Base-by-base conservation (phyloP, 2,329 filamentous ascomycete species). In the Aspergillus sp. region DNA sequence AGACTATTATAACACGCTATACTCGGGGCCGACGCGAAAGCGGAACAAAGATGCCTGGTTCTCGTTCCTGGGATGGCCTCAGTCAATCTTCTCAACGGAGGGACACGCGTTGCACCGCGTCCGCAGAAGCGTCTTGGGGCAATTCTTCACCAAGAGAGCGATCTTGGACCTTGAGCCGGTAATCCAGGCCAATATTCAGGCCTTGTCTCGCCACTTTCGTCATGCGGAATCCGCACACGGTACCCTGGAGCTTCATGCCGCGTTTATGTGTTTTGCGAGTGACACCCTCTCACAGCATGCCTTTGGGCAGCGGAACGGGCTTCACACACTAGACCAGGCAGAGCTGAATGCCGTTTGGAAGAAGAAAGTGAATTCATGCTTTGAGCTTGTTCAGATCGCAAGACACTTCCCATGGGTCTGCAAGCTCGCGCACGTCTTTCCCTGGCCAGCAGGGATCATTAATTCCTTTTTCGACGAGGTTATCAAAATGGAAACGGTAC, bases 41-140 rank as follows among this genome's bases (percentile, higher is more conserved):
- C 57, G 63, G 4, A 54, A 65, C 24, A 64, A 65, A 42, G 57
- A 65, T 10, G 49, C 54, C 24, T 60, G 55, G 54, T 62, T 64
- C 26, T 51, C 36, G 16, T 55, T 31, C 7, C 57, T 59, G 6
- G 49, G 26, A 12, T 52, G 46, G 11, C 54, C 54, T 1, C 16
- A 54, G 18, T 59, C 63, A 2, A 57, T 62, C 11, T 65, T 64
- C 24, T 56, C 57, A 4, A 57, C 53, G 1, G 26, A 49, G 3
- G 51, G 29, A 14, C 54, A 58, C 51, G 31, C 49, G 3, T 12
- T 32, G 0, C 62, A 65, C 49, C 52, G 53, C 10, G 29, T 31
- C 6, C 52, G 63, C n/a, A n/a, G 63, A 42, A 51, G 45, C 4
- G 45, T 62, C 12, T 16, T 64, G 6, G 52, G 55, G 3, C 59